A percentile compares a stretch with the other conserved stretches of the same genome.
Evolutionary conservation across 208 protist species (phyloP).

Genomic region (Borovskyia barvae): DNA sequence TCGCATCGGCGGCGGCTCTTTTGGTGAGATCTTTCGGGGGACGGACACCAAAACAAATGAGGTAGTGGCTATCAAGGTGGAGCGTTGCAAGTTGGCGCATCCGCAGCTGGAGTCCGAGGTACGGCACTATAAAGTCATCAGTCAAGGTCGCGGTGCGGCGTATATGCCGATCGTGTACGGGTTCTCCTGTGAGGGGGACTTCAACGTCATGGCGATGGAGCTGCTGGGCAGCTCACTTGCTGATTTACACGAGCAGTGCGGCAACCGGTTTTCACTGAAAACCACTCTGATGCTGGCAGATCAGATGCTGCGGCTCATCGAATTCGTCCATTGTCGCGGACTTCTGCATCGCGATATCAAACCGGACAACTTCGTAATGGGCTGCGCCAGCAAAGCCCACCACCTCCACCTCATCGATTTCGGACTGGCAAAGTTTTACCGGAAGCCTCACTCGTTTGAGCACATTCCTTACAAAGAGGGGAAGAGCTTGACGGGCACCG

Average conservation of each 20-base stretch:
- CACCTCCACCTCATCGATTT: constrained; percentile 98
- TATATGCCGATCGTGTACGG: constrained; percentile 88
- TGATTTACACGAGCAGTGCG: constrained; percentile 91
- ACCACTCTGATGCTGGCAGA: constrained; percentile 93
- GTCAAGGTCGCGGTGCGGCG: constrained; percentile 61
- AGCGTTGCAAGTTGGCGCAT: constrained; percentile 85
- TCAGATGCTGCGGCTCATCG: constrained; percentile 88
- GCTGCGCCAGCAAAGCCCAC: constrained; percentile 81
- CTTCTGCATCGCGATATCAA: constrained; percentile 94
- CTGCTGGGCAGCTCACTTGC: constrained; percentile 92
- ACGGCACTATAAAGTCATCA: constrained; percentile 80
- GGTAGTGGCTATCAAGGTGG: constrained; percentile 90
- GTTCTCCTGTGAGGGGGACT: constrained; percentile 89
- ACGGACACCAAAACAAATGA: constrained; percentile 87
- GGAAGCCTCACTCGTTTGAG: constrained; percentile 95
- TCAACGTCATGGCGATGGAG: constrained; percentile 94
- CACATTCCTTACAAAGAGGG: constrained; percentile 99
- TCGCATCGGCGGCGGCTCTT: constrained; percentile 97
- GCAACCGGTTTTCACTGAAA: constrained; percentile 87
- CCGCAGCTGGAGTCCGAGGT: constrained; percentile 92
- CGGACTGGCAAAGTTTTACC: constrained; percentile 99
- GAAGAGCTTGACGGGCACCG: constrained; percentile 99
- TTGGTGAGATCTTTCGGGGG: constrained; percentile 91
- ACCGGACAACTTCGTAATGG: constrained; percentile 95
- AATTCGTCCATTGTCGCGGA: constrained; percentile 92